Evolutionary conservation across 192 early-diverging fungal genomes (phyloP), one percentile per base, ranked within the genome.

Genomic region (Podila epicladia): DNA sequence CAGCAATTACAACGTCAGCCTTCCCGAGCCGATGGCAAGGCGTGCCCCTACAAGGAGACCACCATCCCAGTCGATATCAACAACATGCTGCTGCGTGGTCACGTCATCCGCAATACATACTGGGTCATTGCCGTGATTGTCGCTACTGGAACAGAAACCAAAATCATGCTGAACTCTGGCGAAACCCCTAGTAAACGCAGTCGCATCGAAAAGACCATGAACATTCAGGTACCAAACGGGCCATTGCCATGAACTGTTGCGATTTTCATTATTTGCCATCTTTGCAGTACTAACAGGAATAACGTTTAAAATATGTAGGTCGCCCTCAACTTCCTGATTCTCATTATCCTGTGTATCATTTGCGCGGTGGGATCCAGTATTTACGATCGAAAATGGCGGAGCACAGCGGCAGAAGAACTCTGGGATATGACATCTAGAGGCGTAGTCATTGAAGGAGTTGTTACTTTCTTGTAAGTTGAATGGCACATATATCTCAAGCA

Each of bases 101-200:
- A 95, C 83, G 88, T 92, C 6, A 75, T 99, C 33, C 86, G 95
- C 45, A 99, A 99, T 85, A 97, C 96, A 0, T 91, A 92, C 63
- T 99, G 95, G 95, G 86, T 92, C 9, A 90, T 97, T 67, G 96
- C 95, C 3, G 58, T 96, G 1, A 92, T 93, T 13, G 62, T 97
- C 11, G 94, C 89, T 63, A 98, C 97, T 4, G 97, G 97, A 24
- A 84, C 86, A 7, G 93, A 97, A 67, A 95, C 96, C 58, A 99
- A 98, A 74, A 96, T 98, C 67, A 92, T 94, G 82, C 86, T 95
- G 22, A 98, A 98, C 83, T 91, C 96, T 31, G 96, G 96, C 17
- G 89, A 91, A 41, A 95, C 96, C 7, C 96, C 96, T 8, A 92
- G 87, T 58, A 99, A 99, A 78, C 92, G 96, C 63, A 95, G 94